Conservation (phyloP, 2,329 filamentous ascomycete genomes). For the Aurifilum marmelostoma region DNA sequence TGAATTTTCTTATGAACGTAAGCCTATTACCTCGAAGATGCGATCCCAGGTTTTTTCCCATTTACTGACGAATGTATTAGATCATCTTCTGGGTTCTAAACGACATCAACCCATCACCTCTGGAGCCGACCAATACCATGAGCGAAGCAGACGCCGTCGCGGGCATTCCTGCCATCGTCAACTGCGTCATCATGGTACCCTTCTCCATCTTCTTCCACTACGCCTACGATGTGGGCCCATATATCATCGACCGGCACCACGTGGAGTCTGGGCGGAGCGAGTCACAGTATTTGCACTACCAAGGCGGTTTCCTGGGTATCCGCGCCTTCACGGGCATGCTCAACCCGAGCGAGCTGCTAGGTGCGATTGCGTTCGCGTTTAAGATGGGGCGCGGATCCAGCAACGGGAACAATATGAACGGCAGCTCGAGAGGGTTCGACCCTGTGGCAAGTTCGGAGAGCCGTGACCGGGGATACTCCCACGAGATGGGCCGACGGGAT, state of each 20-base stretch:
- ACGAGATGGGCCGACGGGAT: constrained; percentile 13
- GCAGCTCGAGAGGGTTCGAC: not conserved
- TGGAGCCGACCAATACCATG: constrained; percentile 32
- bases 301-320: constrained; percentile 32
- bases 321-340: constrained; percentile 29
- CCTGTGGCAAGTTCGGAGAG: constrained; percentile 7
- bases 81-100: constrained; percentile 32
- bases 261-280: constrained; percentile 22
- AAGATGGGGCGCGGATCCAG: constrained; percentile 10
- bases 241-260: constrained; percentile 29
- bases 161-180: constrained; percentile 33
- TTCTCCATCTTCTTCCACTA: constrained; percentile 33
- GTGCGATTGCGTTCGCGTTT: constrained; percentile 17
- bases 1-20: constrained; percentile 38
- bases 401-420: not conserved
- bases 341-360: constrained; percentile 27
- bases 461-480: not conserved
- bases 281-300: constrained; percentile 31
- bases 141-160: constrained; percentile 34
- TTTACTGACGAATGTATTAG: not conserved
- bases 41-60: too few relatives aligned
- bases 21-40: too few relatives aligned
- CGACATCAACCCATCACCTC: constrained; percentile 22
- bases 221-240: constrained; percentile 34
- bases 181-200: constrained; percentile 36